Evolutionary conservation across 2,329 filamentous ascomycete species (phyloP).

Genomic region (Colletotrichum tropicicola): DNA sequence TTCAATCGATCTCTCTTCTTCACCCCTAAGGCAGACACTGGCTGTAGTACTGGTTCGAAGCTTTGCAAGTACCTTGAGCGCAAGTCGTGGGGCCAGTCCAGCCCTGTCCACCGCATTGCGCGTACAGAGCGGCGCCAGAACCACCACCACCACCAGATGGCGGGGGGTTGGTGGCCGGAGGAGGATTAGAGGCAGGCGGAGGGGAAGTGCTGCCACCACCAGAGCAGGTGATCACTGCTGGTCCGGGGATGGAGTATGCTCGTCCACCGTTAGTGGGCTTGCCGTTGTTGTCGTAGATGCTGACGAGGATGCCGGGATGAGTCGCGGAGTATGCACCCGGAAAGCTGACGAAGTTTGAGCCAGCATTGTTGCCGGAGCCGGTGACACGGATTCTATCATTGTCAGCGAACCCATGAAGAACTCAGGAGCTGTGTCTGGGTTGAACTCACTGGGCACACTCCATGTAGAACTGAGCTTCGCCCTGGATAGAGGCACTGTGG

Average conservation of each 20-base stretch:
- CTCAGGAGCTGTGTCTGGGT: fast-evolving
- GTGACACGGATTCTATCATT: conserved; percentile 33
- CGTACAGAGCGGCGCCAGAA: conserved; percentile 31
- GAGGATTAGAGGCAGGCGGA: conserved; percentile 8
- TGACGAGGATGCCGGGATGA: conserved; percentile 38
- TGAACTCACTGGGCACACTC: conserved; percentile 33
- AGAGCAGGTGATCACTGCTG: conserved; percentile 27
- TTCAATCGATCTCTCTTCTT: too few species aligned
- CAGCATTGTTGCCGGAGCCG: conserved; percentile 31
- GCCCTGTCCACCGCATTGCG: conserved; percentile 35
- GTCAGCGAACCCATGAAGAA: background rate
- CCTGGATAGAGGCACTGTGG: conserved; percentile 42
- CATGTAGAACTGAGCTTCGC: conserved; percentile 37
- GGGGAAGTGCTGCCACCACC: conserved; percentile 5
- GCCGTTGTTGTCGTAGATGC: conserved; percentile 41
- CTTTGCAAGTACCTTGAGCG: conserved; percentile 38
- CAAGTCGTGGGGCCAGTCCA: conserved; percentile 39
- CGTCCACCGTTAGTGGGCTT: conserved; percentile 38
- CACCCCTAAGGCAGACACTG: conserved; percentile 35
- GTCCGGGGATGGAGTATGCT: conserved; percentile 46
- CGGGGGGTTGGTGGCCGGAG: conserved; percentile 13
- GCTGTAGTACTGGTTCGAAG: conserved; percentile 36
- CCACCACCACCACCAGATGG: background rate
- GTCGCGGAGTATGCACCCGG: conserved; percentile 36
- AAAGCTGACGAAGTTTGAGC: conserved; percentile 36